phyloP scores from a whole-genome alignment of 2,329 filamentous ascomycete species.

The Colletotrichum falcatum region DNA sequence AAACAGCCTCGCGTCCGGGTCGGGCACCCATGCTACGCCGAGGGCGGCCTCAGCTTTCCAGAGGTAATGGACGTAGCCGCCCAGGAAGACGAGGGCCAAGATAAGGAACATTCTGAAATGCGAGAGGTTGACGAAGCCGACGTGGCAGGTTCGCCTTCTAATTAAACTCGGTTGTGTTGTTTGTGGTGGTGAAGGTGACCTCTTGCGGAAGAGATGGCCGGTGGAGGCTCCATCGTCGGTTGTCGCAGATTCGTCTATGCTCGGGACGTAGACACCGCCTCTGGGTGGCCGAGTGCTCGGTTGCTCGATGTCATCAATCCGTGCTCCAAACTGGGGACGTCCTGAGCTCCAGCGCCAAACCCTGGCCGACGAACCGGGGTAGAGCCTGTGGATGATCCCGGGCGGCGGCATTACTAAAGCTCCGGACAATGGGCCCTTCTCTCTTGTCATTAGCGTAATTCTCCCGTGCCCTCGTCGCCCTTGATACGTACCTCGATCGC shows the following conservation, averaged over 20 bases:
- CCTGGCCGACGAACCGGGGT: constrained; percentile 29
- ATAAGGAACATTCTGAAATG: constrained; percentile 53
- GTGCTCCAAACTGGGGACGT: constrained; percentile 32
- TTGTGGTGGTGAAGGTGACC: constrained; percentile 10
- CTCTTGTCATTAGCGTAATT: background rate
- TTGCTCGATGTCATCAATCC: constrained; percentile 41
- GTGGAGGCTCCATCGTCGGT: constrained; percentile 38
- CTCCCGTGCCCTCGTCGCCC: background rate
- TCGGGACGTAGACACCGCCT: constrained; percentile 39
- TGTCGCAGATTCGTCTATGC: constrained; percentile 40
- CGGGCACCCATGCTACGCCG: constrained; percentile 61
- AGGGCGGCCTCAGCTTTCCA: constrained; percentile 60
- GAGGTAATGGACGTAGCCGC: constrained; percentile 54
- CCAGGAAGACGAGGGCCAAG: constrained; percentile 51
- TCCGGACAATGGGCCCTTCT: background rate
- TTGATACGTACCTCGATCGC: background rate
- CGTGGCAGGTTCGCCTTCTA: constrained; percentile 24
- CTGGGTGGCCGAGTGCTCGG: constrained; percentile 38
- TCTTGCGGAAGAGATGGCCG: constrained; percentile 33
- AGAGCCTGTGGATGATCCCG: constrained; percentile 29
- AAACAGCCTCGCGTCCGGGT: constrained; percentile 60
- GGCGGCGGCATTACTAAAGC: constrained; percentile 31
- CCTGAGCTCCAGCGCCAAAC: constrained; percentile 40
- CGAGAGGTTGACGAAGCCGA: constrained; percentile 33
- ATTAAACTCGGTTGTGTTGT: constrained; percentile 20